Base-by-base conservation (phyloP, 108 stramenopile species). In the Poteriospumella lacustris region DNA sequence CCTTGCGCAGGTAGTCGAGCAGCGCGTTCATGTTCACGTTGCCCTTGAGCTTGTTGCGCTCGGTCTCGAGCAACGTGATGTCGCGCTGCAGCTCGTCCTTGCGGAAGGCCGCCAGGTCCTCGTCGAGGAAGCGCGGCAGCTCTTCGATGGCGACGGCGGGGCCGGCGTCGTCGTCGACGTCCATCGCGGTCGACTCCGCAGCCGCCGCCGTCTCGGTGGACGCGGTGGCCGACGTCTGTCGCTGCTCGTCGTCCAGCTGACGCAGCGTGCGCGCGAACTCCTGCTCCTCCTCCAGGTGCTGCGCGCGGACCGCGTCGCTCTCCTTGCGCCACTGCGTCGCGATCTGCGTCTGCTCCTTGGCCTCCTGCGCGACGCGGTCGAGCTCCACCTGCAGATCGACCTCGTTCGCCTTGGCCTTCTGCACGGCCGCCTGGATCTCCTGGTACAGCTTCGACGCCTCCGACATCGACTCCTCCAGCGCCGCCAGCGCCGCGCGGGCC, bases 1-100 rank as follows among this genome's bases (percentile, higher is more conserved):
- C 92, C 82, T 95, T 94, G 85, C 91, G 90, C 43, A 90, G 79
- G 85, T 95, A 99, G 59, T 95, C 93, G 40, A 86, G 88, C 82
- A 97, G 94, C 0, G 94, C 94, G 44, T 88, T 87, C 92, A 97
- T 90, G 75, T 97, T 94, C 34, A 93, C 93, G 77, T 89, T 91
- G 85, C 91, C 91, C 59, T 92, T 92, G 58, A 95, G 81, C 3
- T 78, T 58, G 58, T 90, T 88, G 44, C 90, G 68, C 76, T 95
- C 94, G 42, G 84, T 78, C 80, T 94, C 91, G 29, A 95, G 86
- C 38, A 80, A 75, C 19, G 59, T 78, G 68, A 97, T 93, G 5
- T 90, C 86, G 62, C 82, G 78, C 76, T 89, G 88, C 36, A 97
- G 59, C 1, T 89, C 83, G 44, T 91, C 89, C 40, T 62, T 64